These are phyloP conservation scores for Podaxis mareebaensis DNA, from an alignment of 768 basidiomycete species.

Conservation along the genomic window DNA sequence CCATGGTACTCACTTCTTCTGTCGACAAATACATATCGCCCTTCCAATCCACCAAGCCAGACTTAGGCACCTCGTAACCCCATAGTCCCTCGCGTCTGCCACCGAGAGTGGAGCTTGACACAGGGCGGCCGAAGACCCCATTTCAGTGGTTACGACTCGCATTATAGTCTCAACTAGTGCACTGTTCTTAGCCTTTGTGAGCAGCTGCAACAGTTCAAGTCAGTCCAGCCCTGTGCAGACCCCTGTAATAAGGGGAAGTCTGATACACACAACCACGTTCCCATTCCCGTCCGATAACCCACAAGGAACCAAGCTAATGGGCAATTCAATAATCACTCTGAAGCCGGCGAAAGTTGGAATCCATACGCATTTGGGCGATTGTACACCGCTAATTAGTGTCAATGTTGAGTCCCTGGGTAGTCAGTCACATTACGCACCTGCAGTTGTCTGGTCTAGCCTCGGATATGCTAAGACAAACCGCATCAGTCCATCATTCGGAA, in stretches of 20 bases:
- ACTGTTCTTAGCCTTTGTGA: slow-evolving; percentile 46
- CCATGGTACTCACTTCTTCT: slow-evolving; percentile 33
- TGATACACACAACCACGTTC: slow-evolving; percentile 27
- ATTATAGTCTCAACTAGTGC: slow-evolving; percentile 44
- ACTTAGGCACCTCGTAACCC: slow-evolving; percentile 55
- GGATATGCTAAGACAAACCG: slow-evolving; percentile 27
- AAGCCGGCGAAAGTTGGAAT: neutral
- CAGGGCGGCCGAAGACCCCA: slow-evolving; percentile 52
- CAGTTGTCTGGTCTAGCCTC: slow-evolving; percentile 31
- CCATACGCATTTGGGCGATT: slow-evolving; percentile 32
- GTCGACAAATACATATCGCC: slow-evolving; percentile 53
- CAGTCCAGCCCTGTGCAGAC: too few relatives aligned
- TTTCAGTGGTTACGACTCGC: slow-evolving; percentile 49
- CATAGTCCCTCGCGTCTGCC: slow-evolving; percentile 34
- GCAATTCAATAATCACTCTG: neutral
- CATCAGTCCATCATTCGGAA: slow-evolving; percentile 21
- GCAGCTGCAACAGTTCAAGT: slow-evolving; percentile 25
- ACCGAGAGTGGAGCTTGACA: slow-evolving; percentile 42
- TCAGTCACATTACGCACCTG: slow-evolving; percentile 21
- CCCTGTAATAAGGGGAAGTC: neutral
- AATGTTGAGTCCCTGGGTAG: neutral
- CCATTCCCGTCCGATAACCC: slow-evolving; percentile 32
- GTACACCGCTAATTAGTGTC: slow-evolving; percentile 28
- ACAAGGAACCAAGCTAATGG: slow-evolving; percentile 28
- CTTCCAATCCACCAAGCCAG: slow-evolving; percentile 65